Percentiles rank a stretch among this genome's conserved stretches.
Conservation (phyloP, 306 rosid genomes). For the Phaseolus lunatus region DNA sequence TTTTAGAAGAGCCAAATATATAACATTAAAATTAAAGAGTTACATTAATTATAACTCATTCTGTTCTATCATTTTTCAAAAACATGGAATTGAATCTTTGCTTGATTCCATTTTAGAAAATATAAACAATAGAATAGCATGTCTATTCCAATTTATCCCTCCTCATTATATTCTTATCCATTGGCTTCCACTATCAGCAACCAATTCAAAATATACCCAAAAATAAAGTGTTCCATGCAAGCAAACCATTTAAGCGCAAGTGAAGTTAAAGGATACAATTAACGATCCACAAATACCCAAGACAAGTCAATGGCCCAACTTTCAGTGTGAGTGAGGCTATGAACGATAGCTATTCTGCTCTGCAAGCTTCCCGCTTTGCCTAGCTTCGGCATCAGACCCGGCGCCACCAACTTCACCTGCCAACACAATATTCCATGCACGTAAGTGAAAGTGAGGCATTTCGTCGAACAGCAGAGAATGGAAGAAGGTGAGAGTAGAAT, state of each 20-base stretch:
- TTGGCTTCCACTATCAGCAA: neutral
- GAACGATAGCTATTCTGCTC: constrained; percentile 86
- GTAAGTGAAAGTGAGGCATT: constrained; percentile 37
- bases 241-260: neutral
- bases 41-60: neutral
- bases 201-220: neutral
- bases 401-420: constrained; percentile 80
- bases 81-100: neutral
- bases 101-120: neutral
- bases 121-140: neutral
- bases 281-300: constrained; percentile 60
- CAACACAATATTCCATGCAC: neutral
- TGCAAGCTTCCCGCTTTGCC: constrained; percentile 96
- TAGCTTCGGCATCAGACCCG: constrained; percentile 86
- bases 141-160: neutral
- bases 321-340: constrained; percentile 85
- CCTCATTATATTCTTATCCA: neutral
- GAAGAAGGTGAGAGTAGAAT: neutral
- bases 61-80: neutral
- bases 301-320: constrained; percentile 96
- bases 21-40: neutral
- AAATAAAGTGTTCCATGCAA: neutral
- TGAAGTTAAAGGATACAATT: neutral
- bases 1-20: neutral
- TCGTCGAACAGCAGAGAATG: constrained; percentile 42